A percentile compares a stretch with the other conserved stretches of the same genome.
Evolutionary conservation across 2,329 filamentous ascomycete species (phyloP).

Genomic region (Colletotrichum filicis): DNA sequence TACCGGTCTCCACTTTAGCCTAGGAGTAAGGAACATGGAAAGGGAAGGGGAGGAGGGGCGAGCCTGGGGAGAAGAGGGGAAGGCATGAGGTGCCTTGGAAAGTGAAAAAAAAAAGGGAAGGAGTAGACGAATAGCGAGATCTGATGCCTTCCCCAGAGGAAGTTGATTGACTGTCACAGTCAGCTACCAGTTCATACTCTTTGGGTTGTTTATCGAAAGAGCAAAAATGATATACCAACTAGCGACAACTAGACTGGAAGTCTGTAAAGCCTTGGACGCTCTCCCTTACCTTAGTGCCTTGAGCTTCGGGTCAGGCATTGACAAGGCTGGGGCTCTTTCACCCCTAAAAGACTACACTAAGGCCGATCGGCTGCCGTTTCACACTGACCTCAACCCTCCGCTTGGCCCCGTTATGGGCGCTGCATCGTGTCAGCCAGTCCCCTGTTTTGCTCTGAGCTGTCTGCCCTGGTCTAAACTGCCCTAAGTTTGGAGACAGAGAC

Average conservation of each 20-base stretch:
- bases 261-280: background rate
- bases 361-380: slow-evolving; percentile 34
- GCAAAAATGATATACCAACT: background rate
- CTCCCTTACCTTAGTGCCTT: background rate
- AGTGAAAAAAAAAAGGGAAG: background rate
- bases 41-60: background rate
- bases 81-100: too few species aligned
- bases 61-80: background rate
- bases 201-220: background rate
- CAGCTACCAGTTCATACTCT: too few species aligned
- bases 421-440: slow-evolving; percentile 31
- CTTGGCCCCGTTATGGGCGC: slow-evolving; percentile 30
- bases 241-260: background rate
- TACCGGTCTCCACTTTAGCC: background rate
- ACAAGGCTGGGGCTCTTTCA: background rate
- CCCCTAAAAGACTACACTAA: slow-evolving; percentile 12
- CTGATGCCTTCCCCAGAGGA: background rate
- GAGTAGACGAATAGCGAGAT: background rate
- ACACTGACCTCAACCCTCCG: slow-evolving; percentile 31
- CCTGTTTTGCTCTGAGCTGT: slow-evolving; percentile 1
- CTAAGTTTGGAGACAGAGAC: background rate
- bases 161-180: background rate
- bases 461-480: slow-evolving; percentile 9
- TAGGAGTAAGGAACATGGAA: background rate
- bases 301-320: background rate